Evolutionary conservation across 139 green algal species (phyloP).

Genomic region (Chara braunii): DNA sequence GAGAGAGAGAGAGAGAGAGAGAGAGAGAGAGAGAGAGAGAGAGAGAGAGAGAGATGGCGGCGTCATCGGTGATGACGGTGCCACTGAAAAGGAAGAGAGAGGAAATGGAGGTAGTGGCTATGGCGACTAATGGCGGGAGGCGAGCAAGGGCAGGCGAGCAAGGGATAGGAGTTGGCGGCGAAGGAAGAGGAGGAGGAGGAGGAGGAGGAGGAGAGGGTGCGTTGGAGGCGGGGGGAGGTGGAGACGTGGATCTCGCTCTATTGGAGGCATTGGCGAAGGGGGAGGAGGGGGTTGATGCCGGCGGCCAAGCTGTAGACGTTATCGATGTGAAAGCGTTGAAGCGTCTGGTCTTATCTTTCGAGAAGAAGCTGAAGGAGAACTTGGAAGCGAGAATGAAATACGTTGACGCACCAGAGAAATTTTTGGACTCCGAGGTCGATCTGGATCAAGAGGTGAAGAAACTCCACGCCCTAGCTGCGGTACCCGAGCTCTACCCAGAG

Average conservation of each 20-base stretch:
- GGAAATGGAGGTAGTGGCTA: no score
- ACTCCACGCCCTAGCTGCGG: constrained; percentile 47
- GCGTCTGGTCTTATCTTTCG: constrained; percentile 27
- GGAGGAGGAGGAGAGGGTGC: no score
- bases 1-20: no score
- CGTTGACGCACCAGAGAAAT: constrained; percentile 73
- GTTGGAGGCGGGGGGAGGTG: background rate
- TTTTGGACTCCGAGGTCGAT: constrained; percentile 91
- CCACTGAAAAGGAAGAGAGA: no score
- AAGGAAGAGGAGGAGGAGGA: no score
- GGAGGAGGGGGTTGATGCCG: background rate
- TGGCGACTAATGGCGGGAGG: no score
- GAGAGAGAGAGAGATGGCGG: no score
- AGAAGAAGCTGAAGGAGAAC: constrained; percentile 38
- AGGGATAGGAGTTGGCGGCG: no score
- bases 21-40: no score
- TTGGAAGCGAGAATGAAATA: constrained; percentile 46
- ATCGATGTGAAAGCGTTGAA: constrained; percentile 24
- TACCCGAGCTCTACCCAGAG: constrained; percentile 73
- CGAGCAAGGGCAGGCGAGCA: no score
- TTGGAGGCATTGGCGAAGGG: constrained; percentile 6
- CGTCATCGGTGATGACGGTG: no score
- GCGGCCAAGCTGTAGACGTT: background rate
- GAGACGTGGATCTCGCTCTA: constrained; percentile 11
- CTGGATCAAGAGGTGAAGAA: constrained; percentile 68